Conservation (phyloP, 2,329 filamentous ascomycete species). For the Aspergillus thermomutatus region DNA sequence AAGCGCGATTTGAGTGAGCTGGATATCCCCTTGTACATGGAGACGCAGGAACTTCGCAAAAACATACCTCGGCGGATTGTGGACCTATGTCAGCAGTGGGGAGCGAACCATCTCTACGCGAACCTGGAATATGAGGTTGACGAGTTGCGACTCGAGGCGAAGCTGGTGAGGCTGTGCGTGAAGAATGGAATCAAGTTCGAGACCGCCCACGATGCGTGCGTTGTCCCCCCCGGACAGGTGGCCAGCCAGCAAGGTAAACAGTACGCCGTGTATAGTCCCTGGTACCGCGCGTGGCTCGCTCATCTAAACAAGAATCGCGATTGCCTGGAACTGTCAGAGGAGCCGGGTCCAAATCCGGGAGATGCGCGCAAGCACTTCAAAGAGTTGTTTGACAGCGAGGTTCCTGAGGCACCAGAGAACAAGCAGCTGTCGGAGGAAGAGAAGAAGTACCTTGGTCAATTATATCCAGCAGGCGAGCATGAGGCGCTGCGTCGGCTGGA, state of each 20-base stretch:
- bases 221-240: constrained; percentile 71
- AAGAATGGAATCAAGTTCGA: constrained; percentile 65
- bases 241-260: constrained; percentile 68
- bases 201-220: constrained; percentile 76
- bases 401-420: constrained; percentile 61
- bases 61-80: constrained; percentile 60
- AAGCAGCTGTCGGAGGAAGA: constrained; percentile 62
- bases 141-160: constrained; percentile 73
- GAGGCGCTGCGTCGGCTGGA: constrained; percentile 63
- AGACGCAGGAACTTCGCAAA: constrained; percentile 65
- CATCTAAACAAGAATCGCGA: constrained; percentile 68
- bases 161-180: constrained; percentile 59
- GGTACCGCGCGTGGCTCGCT: constrained; percentile 73
- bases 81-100: constrained; percentile 67
- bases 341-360: constrained; percentile 55
- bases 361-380: constrained; percentile 48
- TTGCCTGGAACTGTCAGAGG: constrained; percentile 60
- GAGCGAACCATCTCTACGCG: constrained; percentile 69
- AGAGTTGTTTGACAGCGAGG: constrained; percentile 56
- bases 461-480: constrained; percentile 75
- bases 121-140: constrained; percentile 94
- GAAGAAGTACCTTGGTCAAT: constrained; percentile 51
- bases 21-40: constrained; percentile 74
- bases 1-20: constrained; percentile 64
- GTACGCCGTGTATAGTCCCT: constrained; percentile 80